phyloP scores from a whole-genome alignment of 768 basidiomycete genomes.

The Mycena olivaceomarginata region DNA sequence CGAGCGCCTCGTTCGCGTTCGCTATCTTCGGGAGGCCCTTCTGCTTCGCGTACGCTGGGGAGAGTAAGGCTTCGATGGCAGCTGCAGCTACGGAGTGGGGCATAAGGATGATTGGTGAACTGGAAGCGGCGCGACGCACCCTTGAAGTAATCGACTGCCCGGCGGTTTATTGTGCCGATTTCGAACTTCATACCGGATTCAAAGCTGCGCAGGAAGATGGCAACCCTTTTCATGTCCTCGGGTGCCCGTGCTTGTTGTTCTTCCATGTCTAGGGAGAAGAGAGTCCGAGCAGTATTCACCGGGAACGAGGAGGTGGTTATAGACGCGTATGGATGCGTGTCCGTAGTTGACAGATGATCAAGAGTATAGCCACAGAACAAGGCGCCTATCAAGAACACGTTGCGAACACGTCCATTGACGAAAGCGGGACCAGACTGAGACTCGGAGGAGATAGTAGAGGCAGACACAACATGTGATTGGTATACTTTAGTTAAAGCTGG shows the following conservation, averaged over 20 bases:
- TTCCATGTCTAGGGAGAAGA: constrained; percentile 68
- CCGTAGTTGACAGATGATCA: too few species aligned
- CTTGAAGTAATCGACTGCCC: constrained; percentile 98
- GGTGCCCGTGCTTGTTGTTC: constrained; percentile 90
- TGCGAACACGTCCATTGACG: too few species aligned
- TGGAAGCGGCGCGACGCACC: constrained; percentile 65
- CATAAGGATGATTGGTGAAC: neutral
- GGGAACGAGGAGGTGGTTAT: neutral
- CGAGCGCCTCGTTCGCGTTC: constrained; percentile 84
- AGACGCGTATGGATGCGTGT: constrained; percentile 25
- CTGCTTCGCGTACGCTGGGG: constrained; percentile 93
- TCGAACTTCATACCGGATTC: constrained; percentile 92
- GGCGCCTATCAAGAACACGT: too few species aligned
- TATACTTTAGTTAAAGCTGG: too few species aligned
- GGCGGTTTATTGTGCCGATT: constrained; percentile 94
- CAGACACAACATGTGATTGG: too few species aligned
- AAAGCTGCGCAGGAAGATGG: constrained; percentile 91
- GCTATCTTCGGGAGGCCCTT: constrained; percentile 87
- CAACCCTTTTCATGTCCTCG: constrained; percentile 86
- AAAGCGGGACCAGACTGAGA: too few species aligned
- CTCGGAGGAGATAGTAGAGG: too few species aligned
- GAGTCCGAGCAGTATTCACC: neutral
- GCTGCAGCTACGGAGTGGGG: constrained; percentile 81
- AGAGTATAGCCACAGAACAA: too few species aligned
- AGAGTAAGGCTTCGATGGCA: constrained; percentile 93